Evolutionary conservation across 2,329 filamentous ascomycete genomes (phyloP), one percentile per base, ranked within the genome.

Genomic region (Hypoxylon sp.): DNA sequence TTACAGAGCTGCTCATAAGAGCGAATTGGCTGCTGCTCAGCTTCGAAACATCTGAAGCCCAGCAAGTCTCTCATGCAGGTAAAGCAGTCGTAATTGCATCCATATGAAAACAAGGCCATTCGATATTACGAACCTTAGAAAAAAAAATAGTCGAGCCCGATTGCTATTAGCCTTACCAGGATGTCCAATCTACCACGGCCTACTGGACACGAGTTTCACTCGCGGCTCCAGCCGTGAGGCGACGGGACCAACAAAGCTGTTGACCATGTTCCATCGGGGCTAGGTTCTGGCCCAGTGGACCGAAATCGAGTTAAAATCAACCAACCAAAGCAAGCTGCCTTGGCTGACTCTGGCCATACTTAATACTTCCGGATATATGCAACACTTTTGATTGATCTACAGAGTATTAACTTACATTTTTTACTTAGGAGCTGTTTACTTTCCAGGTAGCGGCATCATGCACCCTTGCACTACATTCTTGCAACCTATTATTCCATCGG

Each of bases 41-140:
- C 64, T 81, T 92, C 24, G 93, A 96, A 76, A 83, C 87, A 75
- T 89, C 89, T 1, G 81, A 88, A 63, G 81, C 85, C 54, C 87
- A 92, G 74, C 86, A 91, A 71, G 81, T 86, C 52, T 84, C 84
- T 50, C 81, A 85, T 67, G 85, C 86, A 76, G 89, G 89, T 79
- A 92, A 90, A 80, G 90, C 91, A 59, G 83, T 94, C 60, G 83
- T 92, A 46, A 90, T 92, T 78, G 85, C 87, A 55, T 85, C 85
- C 37, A 63, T 80, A 59, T 81, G 70, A 77, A 64, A 46, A 56
- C 22, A 53, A 50, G 47, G 42, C 37, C 19, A 31, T 48, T 53
- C 53, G 13, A 53, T 24, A 56, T 46, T 47, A 17, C 29, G 42
- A 60, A 37, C 42, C 35, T 59, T 48, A 37, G 47, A 55, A 60